Conservation (phyloP, 176 grass and related monocot species). For the Musa troglodytarum region DNA sequence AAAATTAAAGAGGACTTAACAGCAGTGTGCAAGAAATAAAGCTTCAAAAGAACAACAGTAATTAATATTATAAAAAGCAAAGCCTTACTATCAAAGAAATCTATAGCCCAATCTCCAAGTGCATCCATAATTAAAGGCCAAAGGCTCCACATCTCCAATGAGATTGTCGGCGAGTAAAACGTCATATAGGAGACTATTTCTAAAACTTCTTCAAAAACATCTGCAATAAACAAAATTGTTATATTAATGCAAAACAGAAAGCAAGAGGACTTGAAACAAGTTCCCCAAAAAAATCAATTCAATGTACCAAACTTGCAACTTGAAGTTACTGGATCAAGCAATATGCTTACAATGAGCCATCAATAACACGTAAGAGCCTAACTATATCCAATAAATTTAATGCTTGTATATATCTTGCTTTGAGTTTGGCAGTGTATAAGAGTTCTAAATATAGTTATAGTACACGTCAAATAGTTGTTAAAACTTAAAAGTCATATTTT, state of each 20-base stretch:
- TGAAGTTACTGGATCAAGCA: too few species aligned
- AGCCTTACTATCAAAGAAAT: conserved; percentile 86
- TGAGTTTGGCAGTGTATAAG: too few species aligned
- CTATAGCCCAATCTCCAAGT: conserved; percentile 84
- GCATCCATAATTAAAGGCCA: conserved; percentile 89
- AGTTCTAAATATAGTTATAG: too few species aligned
- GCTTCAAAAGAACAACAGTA: not conserved
- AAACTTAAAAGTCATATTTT: too few species aligned
- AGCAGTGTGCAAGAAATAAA: not conserved
- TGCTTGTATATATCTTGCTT: too few species aligned
- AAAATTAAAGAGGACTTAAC: not conserved
- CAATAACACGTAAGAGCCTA: too few species aligned
- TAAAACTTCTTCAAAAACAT: conserved; percentile 94
- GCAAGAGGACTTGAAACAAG: not conserved
- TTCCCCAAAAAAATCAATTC: too few species aligned
- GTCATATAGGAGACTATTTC: conserved; percentile 95
- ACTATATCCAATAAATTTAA: too few species aligned
- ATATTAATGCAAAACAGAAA: not conserved
- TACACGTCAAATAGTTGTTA: too few species aligned
- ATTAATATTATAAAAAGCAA: not conserved
- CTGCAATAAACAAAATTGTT: conserved; percentile 24
- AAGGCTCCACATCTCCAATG: conserved; percentile 82
- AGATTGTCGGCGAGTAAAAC: conserved; percentile 81
- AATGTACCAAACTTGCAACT: too few species aligned
- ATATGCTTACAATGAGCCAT: too few species aligned